These are phyloP conservation scores for Coprinellus micaceus DNA, from an alignment of 768 basidiomycete genomes.

Conservation along the genomic window DNA sequence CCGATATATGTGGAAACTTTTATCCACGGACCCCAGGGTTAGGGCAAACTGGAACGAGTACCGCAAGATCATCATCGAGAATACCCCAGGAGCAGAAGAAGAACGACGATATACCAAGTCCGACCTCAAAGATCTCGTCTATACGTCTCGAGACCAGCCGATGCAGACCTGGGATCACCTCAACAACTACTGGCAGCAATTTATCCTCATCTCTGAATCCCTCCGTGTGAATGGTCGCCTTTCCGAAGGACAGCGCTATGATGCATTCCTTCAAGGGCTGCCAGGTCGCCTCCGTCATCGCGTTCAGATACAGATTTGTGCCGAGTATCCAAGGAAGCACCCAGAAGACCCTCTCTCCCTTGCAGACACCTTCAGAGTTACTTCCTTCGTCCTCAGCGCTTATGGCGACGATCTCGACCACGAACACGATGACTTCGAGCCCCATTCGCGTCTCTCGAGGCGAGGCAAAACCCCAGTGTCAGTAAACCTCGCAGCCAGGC, in stretches of 20 bases:
- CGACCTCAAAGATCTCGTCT: conserved; percentile 6
- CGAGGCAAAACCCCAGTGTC: no score
- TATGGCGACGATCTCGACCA: not conserved
- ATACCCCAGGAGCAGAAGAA: conserved; percentile 2
- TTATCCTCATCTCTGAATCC: not conserved
- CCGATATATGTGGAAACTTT: not conserved
- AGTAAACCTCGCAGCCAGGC: no score
- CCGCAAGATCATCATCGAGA: not conserved
- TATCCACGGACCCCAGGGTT: not conserved
- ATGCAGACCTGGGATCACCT: conserved; percentile 2
- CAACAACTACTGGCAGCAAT: conserved; percentile 11
- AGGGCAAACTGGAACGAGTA: not conserved
- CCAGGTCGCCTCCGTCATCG: conserved; percentile 3
- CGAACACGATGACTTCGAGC: not conserved
- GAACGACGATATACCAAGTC: not conserved
- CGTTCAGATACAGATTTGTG: conserved; percentile 6
- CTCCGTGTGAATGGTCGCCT: not conserved
- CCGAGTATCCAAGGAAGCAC: conserved; percentile 10
- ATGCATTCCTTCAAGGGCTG: conserved; percentile 9
- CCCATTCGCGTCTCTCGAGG: not conserved
- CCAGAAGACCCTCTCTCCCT: conserved; percentile 10
- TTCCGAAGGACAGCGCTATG: not conserved
- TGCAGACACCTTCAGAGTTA: conserved; percentile 3
- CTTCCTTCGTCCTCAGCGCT: not conserved
- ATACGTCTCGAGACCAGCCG: not conserved